phyloP scores from a whole-genome alignment of 2,329 filamentous ascomycete genomes.

The Fusarium buxicola region DNA sequence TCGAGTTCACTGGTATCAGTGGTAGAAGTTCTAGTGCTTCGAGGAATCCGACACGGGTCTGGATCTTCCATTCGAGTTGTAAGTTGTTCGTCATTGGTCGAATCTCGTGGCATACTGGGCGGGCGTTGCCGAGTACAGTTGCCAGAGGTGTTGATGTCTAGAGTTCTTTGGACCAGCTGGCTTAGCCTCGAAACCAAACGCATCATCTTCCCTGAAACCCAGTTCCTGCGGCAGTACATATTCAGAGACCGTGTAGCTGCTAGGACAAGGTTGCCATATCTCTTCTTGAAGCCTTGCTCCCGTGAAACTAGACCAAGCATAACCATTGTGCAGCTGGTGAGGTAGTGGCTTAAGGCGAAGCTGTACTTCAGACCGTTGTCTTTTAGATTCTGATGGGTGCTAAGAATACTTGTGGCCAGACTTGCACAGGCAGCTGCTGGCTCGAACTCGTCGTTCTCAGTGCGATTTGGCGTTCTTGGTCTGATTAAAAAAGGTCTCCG shows the following conservation, averaged over 20 bases:
- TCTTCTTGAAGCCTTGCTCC: conserved; percentile 19
- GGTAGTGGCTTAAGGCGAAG: conserved; percentile 34
- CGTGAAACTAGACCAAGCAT: conserved; percentile 33
- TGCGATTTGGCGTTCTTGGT: background rate
- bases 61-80: background rate
- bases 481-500: conserved; percentile 16
- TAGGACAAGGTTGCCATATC: conserved; percentile 17
- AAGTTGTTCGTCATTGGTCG: background rate
- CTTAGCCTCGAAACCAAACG: conserved; percentile 29
- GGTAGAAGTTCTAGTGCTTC: background rate
- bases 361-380: conserved; percentile 30
- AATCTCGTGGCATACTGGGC: background rate
- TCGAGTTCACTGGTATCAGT: background rate
- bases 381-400: conserved; percentile 23
- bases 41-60: background rate
- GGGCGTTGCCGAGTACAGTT: background rate
- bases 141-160: background rate
- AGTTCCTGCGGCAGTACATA: conserved; percentile 30
- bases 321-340: conserved; percentile 34
- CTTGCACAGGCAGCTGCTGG: conserved; percentile 23
- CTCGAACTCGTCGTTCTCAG: conserved; percentile 32
- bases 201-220: conserved; percentile 38
- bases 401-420: conserved; percentile 27
- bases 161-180: conserved; percentile 9
- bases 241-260: conserved; percentile 26